These are phyloP conservation scores for Gilbertella persicaria DNA, from an alignment of 371 early-diverging fungal genomes.

Conservation along the genomic window DNA sequence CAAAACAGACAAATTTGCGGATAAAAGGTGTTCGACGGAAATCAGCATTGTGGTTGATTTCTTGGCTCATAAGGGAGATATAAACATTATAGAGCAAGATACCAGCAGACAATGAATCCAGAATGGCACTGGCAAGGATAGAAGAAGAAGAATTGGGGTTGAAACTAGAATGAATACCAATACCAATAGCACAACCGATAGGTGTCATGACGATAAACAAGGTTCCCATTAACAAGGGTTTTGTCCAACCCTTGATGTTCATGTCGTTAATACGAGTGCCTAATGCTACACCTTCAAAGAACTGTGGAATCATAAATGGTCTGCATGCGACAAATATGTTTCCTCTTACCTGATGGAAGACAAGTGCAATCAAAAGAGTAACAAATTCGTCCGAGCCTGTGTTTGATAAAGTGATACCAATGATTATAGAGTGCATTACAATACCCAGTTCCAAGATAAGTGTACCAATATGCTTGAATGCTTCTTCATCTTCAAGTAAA, in stretches of 20 bases:
- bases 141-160: slow-evolving; percentile 55
- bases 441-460: slow-evolving; percentile 86
- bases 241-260: slow-evolving; percentile 39
- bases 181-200: slow-evolving; percentile 68
- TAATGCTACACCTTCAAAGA: slow-evolving; percentile 68
- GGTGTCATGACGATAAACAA: slow-evolving; percentile 69
- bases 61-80: slow-evolving; percentile 53
- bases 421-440: slow-evolving; percentile 83
- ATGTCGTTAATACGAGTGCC: slow-evolving; percentile 63
- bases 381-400: slow-evolving; percentile 64
- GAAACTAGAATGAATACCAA: slow-evolving; percentile 58
- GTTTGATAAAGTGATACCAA: slow-evolving; percentile 82
- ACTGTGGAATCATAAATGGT: slow-evolving; percentile 24
- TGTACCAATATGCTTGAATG: slow-evolving; percentile 43
- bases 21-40: slow-evolving; percentile 29
- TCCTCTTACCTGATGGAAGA: slow-evolving; percentile 80
- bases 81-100: slow-evolving; percentile 65
- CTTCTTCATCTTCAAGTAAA: slow-evolving; percentile 40
- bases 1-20: slow-evolving; percentile 37
- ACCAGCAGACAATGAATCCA: slow-evolving; percentile 67
- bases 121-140: slow-evolving; percentile 54
- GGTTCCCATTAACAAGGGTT: slow-evolving; percentile 50
- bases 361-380: slow-evolving; percentile 76
- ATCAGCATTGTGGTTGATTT: slow-evolving; percentile 41
- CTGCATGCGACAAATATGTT: neutral